Base-by-base conservation (phyloP, 768 basidiomycete genomes). In the Daedaleopsis nitida region DNA sequence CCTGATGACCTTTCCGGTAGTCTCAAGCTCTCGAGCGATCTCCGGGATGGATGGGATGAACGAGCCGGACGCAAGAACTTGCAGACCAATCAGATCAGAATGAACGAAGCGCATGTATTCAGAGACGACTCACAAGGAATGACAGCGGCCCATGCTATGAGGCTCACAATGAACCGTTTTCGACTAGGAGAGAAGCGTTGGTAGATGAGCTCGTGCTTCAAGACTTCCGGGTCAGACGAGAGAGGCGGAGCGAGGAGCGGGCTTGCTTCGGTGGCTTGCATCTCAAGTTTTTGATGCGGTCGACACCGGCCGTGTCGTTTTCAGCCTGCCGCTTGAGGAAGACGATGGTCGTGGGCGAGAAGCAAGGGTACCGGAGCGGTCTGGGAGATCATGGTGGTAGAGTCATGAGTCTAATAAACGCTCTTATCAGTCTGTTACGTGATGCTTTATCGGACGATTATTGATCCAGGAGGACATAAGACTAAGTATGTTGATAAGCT, bases 21-120 rank as follows among this genome's bases (percentile, higher is more conserved):
- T 78, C 24, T 81, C 51, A 11, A 94, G 72, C 60, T 94, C 90
- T 27, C 71, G 73, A 9, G 91, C 84, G 48, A 94, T 85, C 52
- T 88, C 81, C 0, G 90, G 89, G 57, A 93, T 88, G 0, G 86
- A 85, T 0, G 91, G 91, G 2, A 91, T 79, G 70, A 93, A 91
- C 0, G 83, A 83, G 0, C 84, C 86, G 8, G 83, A 76, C 0
- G 88, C 84, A 60, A 93, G 85, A 39, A 88, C 91, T 93, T 57
- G 1, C 49, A 16, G 35, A 65, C 35, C 52, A 27, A 35, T 6
- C 53, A 6, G 11, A 0, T 27, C 9, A 27, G 35, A 7, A n/a
- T 24, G 8, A 13, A 10, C 45, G 14, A 24, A 2, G 47, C 12
- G 4, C 11, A 42, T 32, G 11, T 2, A 42, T 17, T 12, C 11